Percentiles rank a stretch among this genome's conserved stretches.
phyloP scores from a whole-genome alignment of 805 yeast species.

The Schwanniomyces occidentalis region DNA sequence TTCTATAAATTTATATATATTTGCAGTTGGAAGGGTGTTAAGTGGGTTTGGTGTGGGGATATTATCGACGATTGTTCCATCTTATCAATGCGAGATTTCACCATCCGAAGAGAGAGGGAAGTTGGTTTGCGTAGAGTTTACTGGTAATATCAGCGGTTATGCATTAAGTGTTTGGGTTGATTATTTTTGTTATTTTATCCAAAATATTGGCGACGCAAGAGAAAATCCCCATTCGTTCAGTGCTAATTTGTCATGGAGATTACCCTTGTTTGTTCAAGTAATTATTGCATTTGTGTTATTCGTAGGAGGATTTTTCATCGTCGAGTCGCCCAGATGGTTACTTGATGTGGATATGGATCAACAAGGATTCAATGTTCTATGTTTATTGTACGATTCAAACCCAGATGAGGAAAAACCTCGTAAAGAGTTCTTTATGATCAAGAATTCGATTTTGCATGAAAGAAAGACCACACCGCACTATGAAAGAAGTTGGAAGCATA shows the following conservation, averaged over 20 bases:
- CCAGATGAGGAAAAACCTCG: slow-evolving; percentile 33
- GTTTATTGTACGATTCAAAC: slow-evolving; percentile 28
- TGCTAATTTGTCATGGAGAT: slow-evolving; percentile 64
- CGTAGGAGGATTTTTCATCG: slow-evolving; percentile 74
- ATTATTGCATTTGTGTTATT: slow-evolving; percentile 67
- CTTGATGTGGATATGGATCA: slow-evolving; percentile 75
- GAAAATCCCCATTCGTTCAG: slow-evolving; percentile 34
- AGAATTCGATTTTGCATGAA: slow-evolving; percentile 43
- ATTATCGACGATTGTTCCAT: slow-evolving; percentile 80
- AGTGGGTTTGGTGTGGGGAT: slow-evolving; percentile 89
- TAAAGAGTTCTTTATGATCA: slow-evolving; percentile 48
- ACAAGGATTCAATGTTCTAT: slow-evolving; percentile 43
- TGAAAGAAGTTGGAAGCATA: slow-evolving; percentile 42
- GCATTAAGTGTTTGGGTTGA: slow-evolving; percentile 86
- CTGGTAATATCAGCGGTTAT: slow-evolving; percentile 83
- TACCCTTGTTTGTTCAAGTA: slow-evolving; percentile 77
- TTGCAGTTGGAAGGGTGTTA: slow-evolving; percentile 75
- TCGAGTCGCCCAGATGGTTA: slow-evolving; percentile 90
- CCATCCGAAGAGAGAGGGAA: slow-evolving; percentile 86
- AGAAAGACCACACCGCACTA: slow-evolving; percentile 36
- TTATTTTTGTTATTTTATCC: slow-evolving; percentile 67
- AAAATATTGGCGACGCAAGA: slow-evolving; percentile 47
- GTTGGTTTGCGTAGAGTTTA: slow-evolving; percentile 83
- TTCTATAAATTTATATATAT: slow-evolving; percentile 50
- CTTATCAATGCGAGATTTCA: slow-evolving; percentile 84